phyloP scores from a whole-genome alignment of 257 asterid genomes.

The Solanum commersonii region DNA sequence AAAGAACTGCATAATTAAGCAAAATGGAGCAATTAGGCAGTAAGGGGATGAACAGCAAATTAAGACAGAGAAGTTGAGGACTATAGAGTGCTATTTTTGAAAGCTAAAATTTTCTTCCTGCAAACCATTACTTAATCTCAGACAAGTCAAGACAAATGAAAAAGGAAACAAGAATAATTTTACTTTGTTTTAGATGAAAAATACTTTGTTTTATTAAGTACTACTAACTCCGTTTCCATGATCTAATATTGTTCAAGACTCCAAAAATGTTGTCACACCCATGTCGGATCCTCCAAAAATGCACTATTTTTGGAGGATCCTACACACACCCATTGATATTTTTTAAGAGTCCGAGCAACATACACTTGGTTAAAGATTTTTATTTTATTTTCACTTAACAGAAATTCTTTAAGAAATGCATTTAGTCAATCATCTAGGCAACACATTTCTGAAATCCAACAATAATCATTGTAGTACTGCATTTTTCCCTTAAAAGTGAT shows the following conservation, averaged over 20 bases:
- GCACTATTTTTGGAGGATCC: neutral
- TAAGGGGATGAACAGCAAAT: neutral
- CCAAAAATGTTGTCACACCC: neutral
- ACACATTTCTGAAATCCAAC: neutral
- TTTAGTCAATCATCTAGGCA: neutral
- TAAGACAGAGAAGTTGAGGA: neutral
- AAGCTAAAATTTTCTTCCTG: neutral
- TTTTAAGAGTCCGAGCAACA: neutral
- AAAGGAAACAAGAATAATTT: neutral
- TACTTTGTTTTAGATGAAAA: neutral
- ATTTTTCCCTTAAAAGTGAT: neutral
- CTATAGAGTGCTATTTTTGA: neutral
- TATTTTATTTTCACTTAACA: neutral
- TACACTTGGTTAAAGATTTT: neutral
- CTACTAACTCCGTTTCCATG: neutral
- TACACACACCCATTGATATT: neutral
- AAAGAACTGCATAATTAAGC: neutral
- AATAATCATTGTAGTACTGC: neutral
- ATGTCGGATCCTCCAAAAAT: neutral
- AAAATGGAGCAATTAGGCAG: neutral
- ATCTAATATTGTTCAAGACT: neutral
- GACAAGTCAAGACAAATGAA: neutral
- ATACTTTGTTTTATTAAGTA: neutral
- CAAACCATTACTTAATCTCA: neutral
- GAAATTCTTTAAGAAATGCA: neutral